A percentile compares a stretch with the other conserved stretches of the same genome.
phyloP scores from a whole-genome alignment of 371 early-diverging fungal genomes.

The Mucor lusitanicus region DNA sequence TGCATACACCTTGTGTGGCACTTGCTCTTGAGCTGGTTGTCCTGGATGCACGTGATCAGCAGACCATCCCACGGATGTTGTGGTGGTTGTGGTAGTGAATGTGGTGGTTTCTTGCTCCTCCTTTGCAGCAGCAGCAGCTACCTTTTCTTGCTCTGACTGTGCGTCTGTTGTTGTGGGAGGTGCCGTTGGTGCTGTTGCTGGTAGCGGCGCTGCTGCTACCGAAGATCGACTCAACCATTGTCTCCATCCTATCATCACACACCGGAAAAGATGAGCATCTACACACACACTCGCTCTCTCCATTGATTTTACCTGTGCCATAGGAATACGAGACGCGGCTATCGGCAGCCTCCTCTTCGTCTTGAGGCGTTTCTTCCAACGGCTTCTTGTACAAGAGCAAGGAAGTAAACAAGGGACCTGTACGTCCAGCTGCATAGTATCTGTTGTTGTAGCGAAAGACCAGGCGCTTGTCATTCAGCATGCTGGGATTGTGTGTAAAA shows the following conservation, averaged over 20 bases:
- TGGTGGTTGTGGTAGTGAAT: slow-evolving; percentile 44
- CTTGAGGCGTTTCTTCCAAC: not conserved
- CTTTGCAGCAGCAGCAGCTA: not conserved
- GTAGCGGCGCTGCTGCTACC: slow-evolving; percentile 22
- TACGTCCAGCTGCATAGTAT: slow-evolving; percentile 42
- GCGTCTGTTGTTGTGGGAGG: not conserved
- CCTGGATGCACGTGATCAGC: slow-evolving; percentile 29
- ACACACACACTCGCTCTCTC: too few relatives aligned
- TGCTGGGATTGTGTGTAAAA: slow-evolving; percentile 64
- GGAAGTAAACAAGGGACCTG: slow-evolving; percentile 55
- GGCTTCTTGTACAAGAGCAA: slow-evolving; percentile 51
- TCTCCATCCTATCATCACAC: slow-evolving; percentile 43
- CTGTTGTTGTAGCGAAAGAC: slow-evolving; percentile 66
- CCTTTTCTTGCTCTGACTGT: not conserved
- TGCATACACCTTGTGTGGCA: slow-evolving; percentile 62
- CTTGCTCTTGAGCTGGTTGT: slow-evolving; percentile 8
- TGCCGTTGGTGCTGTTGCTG: not conserved
- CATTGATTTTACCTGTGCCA: slow-evolving; percentile 21
- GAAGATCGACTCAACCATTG: slow-evolving; percentile 54
- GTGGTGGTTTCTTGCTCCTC: slow-evolving; percentile 30
- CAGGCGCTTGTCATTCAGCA: slow-evolving; percentile 65
- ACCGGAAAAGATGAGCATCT: too few relatives aligned
- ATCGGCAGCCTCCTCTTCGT: slow-evolving; percentile 15
- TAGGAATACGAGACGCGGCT: slow-evolving; percentile 33
- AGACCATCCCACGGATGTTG: slow-evolving; percentile 47